Evolutionary conservation across 2,329 filamentous ascomycete species (phyloP).

Genomic region (Phyllachora maydis): DNA sequence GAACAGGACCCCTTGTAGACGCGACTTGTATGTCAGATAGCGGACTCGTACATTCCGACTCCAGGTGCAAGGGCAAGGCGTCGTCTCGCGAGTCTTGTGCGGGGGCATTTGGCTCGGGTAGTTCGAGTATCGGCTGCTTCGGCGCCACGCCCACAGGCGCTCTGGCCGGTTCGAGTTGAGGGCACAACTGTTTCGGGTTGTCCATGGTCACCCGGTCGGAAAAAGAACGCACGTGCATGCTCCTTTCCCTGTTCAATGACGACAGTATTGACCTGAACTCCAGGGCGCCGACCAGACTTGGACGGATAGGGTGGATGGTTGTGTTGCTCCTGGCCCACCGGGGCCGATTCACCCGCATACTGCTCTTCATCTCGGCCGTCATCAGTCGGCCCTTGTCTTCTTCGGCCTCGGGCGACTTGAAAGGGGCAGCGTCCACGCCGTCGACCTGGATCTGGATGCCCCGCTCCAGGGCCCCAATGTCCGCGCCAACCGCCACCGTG

Average conservation of each 20-base stretch:
- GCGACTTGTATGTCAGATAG: too few species aligned
- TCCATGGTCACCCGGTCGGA: too few species aligned
- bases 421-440: conserved; percentile 7
- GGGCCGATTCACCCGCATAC: conserved; percentile 72
- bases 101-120: too few species aligned
- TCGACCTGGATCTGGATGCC: conserved; percentile 26
- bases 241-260: conserved; percentile 67
- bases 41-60: too few species aligned
- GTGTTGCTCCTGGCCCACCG: conserved; percentile 45
- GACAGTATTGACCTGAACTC: conserved; percentile 84
- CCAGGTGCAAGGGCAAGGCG: too few species aligned
- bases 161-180: too few species aligned
- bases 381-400: conserved; percentile 35
- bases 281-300: conserved; percentile 78
- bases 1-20: too few species aligned
- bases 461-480: conserved; percentile 22
- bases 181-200: too few species aligned
- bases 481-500: conserved; percentile 9
- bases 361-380: conserved; percentile 70
- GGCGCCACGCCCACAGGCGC: too few species aligned
- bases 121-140: conserved; percentile 13
- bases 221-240: conserved; percentile 13
- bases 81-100: too few species aligned
- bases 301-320: conserved; percentile 66
- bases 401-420: conserved; percentile 7